Conservation (phyloP, 1,284 basidiomycete species). For the Cryptococcus wingfieldii region DNA sequence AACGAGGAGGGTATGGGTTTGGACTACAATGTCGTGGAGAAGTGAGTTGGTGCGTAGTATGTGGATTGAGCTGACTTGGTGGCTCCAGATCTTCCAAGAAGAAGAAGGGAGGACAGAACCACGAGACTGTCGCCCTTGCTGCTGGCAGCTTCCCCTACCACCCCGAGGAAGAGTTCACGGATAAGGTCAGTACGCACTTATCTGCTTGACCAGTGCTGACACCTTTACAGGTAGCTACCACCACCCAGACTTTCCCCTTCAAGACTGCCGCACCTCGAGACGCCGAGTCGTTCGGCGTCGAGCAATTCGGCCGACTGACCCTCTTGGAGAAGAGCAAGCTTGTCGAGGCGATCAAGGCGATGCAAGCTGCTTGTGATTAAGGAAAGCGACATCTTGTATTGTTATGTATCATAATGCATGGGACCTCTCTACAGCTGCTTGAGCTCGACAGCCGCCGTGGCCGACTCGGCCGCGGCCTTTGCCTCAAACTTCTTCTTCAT, state of each 20-base stretch:
- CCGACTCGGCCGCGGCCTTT: slow-evolving; percentile 16
- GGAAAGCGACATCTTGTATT: not conserved
- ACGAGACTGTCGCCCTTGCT: slow-evolving; percentile 14
- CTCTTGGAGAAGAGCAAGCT: slow-evolving; percentile 54
- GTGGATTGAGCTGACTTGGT: not conserved
- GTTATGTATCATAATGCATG: not conserved
- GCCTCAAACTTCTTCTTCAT: slow-evolving; percentile 49
- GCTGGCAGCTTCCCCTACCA: slow-evolving; percentile 64
- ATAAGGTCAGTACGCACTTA: slow-evolving; percentile 53
- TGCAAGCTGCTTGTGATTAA: slow-evolving; percentile 44
- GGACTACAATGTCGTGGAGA: slow-evolving; percentile 32
- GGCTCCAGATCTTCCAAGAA: slow-evolving; percentile 6
- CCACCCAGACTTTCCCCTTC: slow-evolving; percentile 64
- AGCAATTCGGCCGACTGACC: slow-evolving; percentile 70
- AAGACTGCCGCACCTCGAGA: slow-evolving; percentile 61
- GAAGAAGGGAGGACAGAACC: slow-evolving; percentile 51
- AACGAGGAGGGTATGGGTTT: slow-evolving; percentile 39
- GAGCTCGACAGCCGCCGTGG: not conserved
- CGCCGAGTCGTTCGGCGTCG: slow-evolving; percentile 72
- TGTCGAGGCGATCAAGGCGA: slow-evolving; percentile 39
- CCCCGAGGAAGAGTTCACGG: slow-evolving; percentile 74
- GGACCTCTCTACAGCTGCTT: not conserved
- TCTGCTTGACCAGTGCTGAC: not conserved
- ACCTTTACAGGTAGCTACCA: slow-evolving; percentile 56
- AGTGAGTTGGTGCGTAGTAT: slow-evolving; percentile 12